Percentiles rank a stretch among this genome's conserved stretches.
These are phyloP conservation scores for Xylaria sp. DNA, from an alignment of 2,329 filamentous ascomycete species.

Conservation along the genomic window DNA sequence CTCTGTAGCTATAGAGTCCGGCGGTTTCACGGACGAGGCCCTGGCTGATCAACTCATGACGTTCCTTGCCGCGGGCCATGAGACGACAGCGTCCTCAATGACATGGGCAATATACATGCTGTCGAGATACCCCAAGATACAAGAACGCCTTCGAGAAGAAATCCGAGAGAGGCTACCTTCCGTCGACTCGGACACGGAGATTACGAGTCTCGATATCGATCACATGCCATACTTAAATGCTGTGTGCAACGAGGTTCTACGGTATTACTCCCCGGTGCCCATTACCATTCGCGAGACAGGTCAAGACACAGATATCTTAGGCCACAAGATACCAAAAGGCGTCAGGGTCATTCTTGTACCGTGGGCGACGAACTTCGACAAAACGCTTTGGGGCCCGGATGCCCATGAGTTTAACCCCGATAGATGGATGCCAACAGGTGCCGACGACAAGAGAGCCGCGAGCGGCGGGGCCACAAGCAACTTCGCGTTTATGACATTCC, in stretches of 20 bases:
- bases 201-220: slow-evolving; percentile 54
- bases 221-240: slow-evolving; percentile 55
- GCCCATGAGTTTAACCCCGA: slow-evolving; percentile 82
- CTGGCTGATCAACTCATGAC: slow-evolving; percentile 57
- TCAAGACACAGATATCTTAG: slow-evolving; percentile 65
- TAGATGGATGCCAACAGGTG: slow-evolving; percentile 68
- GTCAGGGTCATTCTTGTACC: slow-evolving; percentile 72
- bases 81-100: slow-evolving; percentile 56
- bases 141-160: slow-evolving; percentile 54
- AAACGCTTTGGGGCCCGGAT: slow-evolving; percentile 79
- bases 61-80: slow-evolving; percentile 58
- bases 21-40: slow-evolving; percentile 54
- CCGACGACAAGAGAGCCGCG: slow-evolving; percentile 58
- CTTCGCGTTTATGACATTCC: slow-evolving; percentile 82
- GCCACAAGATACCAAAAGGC: slow-evolving; percentile 70
- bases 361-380: slow-evolving; percentile 76
- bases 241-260: slow-evolving; percentile 58
- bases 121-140: slow-evolving; percentile 51
- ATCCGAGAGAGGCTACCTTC: slow-evolving; percentile 53
- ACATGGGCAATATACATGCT: slow-evolving; percentile 57
- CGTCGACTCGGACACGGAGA: slow-evolving; percentile 47
- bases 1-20: slow-evolving; percentile 52
- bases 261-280: slow-evolving; percentile 58
- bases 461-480: slow-evolving; percentile 80
- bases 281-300: slow-evolving; percentile 69